Conservation (phyloP, 768 basidiomycete species). For the Lentinula sp. region DNA sequence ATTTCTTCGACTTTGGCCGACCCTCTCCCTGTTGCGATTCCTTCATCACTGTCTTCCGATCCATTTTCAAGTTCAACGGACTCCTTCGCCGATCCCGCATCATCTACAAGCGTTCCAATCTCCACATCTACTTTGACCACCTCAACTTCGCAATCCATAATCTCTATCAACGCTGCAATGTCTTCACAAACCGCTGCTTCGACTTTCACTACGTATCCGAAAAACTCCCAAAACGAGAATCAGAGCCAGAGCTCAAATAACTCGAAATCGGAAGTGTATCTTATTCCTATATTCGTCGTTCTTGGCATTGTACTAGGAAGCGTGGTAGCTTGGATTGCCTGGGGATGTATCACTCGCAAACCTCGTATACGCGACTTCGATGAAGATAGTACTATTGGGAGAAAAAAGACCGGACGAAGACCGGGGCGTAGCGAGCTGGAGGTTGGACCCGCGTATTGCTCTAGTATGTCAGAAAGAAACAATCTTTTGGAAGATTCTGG, state of each 20-base stretch:
- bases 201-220: constrained; percentile 8
- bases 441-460: constrained; percentile 10
- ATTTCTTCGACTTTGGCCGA: neutral
- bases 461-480: constrained; percentile 4
- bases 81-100: neutral
- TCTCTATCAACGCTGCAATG: constrained; percentile 28
- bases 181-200: neutral
- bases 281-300: constrained; percentile 12
- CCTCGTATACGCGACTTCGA: constrained; percentile 2
- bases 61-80: constrained; percentile 5
- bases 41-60: neutral
- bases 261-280: constrained; percentile 7
- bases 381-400: neutral
- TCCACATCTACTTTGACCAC: constrained; percentile 5
- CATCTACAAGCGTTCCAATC: constrained; percentile 8
- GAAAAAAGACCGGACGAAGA: neutral
- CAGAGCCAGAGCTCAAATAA: neutral
- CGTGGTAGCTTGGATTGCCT: constrained; percentile 11
- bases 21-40: neutral
- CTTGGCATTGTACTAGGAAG: constrained; percentile 13
- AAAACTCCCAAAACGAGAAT: neutral
- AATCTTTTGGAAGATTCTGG: neutral
- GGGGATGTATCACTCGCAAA: constrained; percentile 12
- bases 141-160: constrained; percentile 15
- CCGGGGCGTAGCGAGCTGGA: constrained; percentile 7